phyloP scores from a whole-genome alignment of 2,329 filamentous ascomycete species.

The Didymella pinodella region DNA sequence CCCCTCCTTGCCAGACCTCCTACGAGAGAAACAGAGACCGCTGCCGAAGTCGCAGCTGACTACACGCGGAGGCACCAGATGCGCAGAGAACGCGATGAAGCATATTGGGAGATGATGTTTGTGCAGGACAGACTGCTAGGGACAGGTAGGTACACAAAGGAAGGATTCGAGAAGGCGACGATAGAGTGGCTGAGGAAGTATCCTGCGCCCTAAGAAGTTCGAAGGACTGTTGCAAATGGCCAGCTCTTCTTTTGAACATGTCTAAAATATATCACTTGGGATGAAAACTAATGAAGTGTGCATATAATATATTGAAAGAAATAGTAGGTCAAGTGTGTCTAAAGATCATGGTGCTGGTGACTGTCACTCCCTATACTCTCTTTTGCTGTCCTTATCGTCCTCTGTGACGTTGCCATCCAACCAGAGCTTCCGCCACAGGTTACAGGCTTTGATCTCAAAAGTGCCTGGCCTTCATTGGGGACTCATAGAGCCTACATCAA shows the following conservation, averaged over 20 bases:
- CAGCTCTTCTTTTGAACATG: too few species aligned
- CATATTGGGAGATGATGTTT: neutral
- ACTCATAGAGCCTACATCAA: too few species aligned
- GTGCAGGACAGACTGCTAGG: neutral
- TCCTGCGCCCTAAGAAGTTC: neutral
- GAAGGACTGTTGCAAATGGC: neutral
- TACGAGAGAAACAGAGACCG: neutral
- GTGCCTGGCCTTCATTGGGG: too few species aligned
- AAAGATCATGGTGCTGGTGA: too few species aligned
- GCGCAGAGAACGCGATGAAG: neutral
- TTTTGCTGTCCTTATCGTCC: too few species aligned
- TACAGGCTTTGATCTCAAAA: too few species aligned
- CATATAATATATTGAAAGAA: too few species aligned
- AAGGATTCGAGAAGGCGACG: neutral
- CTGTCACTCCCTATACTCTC: too few species aligned
- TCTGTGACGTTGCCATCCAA: too few species aligned
- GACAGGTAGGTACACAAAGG: neutral
- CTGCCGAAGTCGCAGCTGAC: slow-evolving; percentile 1
- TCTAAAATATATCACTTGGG: neutral
- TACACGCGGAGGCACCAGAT: neutral
- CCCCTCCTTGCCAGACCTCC: neutral
- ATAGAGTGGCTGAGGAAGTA: slow-evolving; percentile 1
- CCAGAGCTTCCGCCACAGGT: too few species aligned
- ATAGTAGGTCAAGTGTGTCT: too few species aligned
- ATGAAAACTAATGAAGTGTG: neutral